Evolutionary conservation across 202 grass and related monocot species (phyloP).

Genomic region (Carex arenaria): DNA sequence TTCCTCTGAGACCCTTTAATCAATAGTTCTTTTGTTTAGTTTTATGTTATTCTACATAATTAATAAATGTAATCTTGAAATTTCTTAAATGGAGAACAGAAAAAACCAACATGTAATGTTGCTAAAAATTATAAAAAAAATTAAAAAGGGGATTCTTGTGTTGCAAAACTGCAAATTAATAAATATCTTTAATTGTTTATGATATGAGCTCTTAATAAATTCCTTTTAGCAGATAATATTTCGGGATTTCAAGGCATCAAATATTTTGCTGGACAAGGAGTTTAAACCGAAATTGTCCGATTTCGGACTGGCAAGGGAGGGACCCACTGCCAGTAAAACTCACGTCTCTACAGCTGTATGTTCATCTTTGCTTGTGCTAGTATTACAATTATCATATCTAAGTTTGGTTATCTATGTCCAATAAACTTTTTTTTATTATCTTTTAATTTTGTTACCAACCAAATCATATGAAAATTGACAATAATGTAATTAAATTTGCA

Average conservation of each 20-base stretch:
- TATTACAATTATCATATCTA: not conserved
- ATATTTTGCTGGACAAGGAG: slow-evolving; percentile 65
- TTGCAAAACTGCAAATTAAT: not conserved
- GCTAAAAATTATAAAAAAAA: not conserved
- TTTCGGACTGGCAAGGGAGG: slow-evolving; percentile 75
- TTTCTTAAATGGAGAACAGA: not conserved
- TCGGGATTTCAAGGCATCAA: slow-evolving; percentile 86
- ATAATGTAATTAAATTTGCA: not conserved
- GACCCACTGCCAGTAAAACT: slow-evolving; percentile 51
- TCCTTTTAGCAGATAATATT: slow-evolving; percentile 64
- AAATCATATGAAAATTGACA: not conserved
- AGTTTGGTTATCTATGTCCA: not conserved
- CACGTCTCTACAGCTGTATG: slow-evolving; percentile 82
- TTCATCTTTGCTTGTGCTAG: slow-evolving; percentile 1
- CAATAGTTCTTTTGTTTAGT: not conserved
- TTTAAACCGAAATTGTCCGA: slow-evolving; percentile 88
- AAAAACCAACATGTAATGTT: not conserved
- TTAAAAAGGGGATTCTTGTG: not conserved
- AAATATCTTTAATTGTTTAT: not conserved
- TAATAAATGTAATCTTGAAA: not conserved
- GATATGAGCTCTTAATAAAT: not conserved
- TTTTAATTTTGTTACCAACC: not conserved
- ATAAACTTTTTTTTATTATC: not conserved
- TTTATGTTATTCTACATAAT: not conserved
- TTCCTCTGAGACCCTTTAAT: not conserved